Conservation (phyloP, 2,329 filamentous ascomycete species). For the Lecanoromycetidae sp. region DNA sequence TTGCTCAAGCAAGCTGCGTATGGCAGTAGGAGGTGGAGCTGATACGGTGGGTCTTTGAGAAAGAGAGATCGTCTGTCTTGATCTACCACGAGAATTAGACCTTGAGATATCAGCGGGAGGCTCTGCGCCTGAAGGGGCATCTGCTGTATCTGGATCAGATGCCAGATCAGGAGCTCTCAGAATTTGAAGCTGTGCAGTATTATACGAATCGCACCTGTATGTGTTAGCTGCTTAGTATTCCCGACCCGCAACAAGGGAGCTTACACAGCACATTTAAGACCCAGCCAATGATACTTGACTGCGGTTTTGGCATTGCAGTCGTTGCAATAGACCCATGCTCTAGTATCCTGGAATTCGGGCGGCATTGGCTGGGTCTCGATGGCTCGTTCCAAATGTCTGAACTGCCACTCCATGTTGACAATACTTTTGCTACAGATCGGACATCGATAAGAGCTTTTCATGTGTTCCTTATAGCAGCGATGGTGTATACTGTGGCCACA, state of each 20-base stretch:
- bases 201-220: constrained; percentile 56
- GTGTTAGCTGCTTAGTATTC: not conserved
- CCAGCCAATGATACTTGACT: constrained; percentile 87
- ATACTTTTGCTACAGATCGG: constrained; percentile 93
- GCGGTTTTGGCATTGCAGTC: constrained; percentile 83
- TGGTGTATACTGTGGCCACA: constrained; percentile 95
- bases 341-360: constrained; percentile 62
- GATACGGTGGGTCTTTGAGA: constrained; percentile 1
- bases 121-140: not conserved
- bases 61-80: not conserved
- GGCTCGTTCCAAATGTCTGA: constrained; percentile 76
- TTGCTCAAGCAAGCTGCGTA: constrained; percentile 1
- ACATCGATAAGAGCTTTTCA: constrained; percentile 85
- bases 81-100: constrained; percentile 1
- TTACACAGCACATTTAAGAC: constrained; percentile 65
- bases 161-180: constrained; percentile 32
- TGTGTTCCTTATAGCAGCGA: constrained; percentile 76
- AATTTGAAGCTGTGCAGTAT: constrained; percentile 54
- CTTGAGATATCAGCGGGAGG: not conserved
- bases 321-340: constrained; percentile 80
- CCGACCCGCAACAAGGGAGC: constrained; percentile 18
- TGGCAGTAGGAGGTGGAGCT: not conserved
- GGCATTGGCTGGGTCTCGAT: constrained; percentile 92
- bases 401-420: constrained; percentile 94
- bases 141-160: not conserved